These are phyloP conservation scores for Candida glaebosa DNA, from an alignment of 805 yeast genomes.

Conservation along the genomic window DNA sequence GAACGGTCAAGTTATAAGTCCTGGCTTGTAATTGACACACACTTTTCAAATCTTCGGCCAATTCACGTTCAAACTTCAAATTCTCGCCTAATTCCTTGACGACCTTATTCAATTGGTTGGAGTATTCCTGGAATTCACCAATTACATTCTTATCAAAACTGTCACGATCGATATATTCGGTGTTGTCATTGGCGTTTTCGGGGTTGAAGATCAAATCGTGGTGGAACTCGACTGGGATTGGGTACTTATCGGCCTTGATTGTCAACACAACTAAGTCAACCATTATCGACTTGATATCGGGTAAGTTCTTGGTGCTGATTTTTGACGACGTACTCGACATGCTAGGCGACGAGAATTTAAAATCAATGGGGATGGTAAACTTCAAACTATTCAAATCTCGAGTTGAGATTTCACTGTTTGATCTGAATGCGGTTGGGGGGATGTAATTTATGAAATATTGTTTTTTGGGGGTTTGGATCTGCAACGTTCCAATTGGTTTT, in stretches of 20 bases:
- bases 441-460: slow-evolving; percentile 19
- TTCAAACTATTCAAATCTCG: slow-evolving; percentile 1
- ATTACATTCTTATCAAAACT: slow-evolving; percentile 21
- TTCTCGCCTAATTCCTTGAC: slow-evolving; percentile 21
- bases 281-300: slow-evolving; percentile 18
- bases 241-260: slow-evolving; percentile 25
- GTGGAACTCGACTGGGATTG: slow-evolving; percentile 37
- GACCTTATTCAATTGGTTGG: slow-evolving; percentile 16
- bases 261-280: slow-evolving; percentile 32
- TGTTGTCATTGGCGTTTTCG: slow-evolving; percentile 13
- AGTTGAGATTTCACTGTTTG: neutral
- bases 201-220: slow-evolving; percentile 28
- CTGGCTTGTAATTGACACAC: slow-evolving; percentile 25
- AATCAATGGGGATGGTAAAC: slow-evolving; percentile 24
- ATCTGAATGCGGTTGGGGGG: slow-evolving; percentile 19
- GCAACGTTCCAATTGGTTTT: slow-evolving; percentile 12
- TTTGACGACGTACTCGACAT: neutral
- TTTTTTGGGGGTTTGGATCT: slow-evolving; percentile 15
- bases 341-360: slow-evolving; percentile 10
- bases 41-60: slow-evolving; percentile 28
- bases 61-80: slow-evolving; percentile 25
- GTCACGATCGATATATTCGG: slow-evolving; percentile 16
- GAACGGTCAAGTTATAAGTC: slow-evolving; percentile 20
- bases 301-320: slow-evolving; percentile 13
- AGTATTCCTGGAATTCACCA: slow-evolving; percentile 18